Evolutionary conservation across 768 basidiomycete species (phyloP).

Genomic region (Phaeotremella fagi): DNA sequence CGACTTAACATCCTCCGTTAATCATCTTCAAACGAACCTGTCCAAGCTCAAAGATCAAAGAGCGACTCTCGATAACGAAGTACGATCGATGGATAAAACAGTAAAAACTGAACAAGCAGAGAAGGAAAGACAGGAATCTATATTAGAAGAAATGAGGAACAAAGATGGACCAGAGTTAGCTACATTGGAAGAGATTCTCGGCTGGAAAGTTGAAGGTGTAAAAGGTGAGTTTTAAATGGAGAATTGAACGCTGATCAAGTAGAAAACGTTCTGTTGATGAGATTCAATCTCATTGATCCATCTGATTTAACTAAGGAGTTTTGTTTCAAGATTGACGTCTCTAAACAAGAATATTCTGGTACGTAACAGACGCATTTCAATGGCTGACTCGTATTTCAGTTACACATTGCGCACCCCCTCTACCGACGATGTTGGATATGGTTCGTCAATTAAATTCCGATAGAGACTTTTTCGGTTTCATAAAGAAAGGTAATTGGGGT

Average conservation of each 20-base stretch:
- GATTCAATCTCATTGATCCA: slow-evolving; percentile 64
- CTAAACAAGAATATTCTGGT: slow-evolving; percentile 64
- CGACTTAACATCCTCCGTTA: slow-evolving; percentile 63
- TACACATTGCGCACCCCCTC: slow-evolving; percentile 68
- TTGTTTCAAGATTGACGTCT: slow-evolving; percentile 70
- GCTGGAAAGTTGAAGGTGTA: slow-evolving; percentile 72
- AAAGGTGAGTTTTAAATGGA: slow-evolving; percentile 49
- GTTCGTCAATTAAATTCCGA: slow-evolving; percentile 68
- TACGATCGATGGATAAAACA: slow-evolving; percentile 21
- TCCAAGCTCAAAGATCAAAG: slow-evolving; percentile 56
- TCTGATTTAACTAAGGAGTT: slow-evolving; percentile 61
- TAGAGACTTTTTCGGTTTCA: slow-evolving; percentile 65
- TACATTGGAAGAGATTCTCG: slow-evolving; percentile 58
- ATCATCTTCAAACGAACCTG: slow-evolving; percentile 63
- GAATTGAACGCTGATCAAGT: neutral
- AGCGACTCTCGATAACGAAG: slow-evolving; percentile 31
- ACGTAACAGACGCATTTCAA: neutral
- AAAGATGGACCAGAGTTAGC: slow-evolving; percentile 57
- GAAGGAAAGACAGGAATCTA: slow-evolving; percentile 61
- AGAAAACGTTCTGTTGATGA: slow-evolving; percentile 65
- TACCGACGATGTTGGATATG: slow-evolving; percentile 64
- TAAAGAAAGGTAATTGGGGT: slow-evolving; percentile 53
- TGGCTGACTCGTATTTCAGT: slow-evolving; percentile 54
- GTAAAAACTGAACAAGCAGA: slow-evolving; percentile 52
- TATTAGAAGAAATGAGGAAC: slow-evolving; percentile 57